Evolutionary conservation across 176 grass and related monocot genomes (phyloP).

Genomic region (Musa troglodytarum): DNA sequence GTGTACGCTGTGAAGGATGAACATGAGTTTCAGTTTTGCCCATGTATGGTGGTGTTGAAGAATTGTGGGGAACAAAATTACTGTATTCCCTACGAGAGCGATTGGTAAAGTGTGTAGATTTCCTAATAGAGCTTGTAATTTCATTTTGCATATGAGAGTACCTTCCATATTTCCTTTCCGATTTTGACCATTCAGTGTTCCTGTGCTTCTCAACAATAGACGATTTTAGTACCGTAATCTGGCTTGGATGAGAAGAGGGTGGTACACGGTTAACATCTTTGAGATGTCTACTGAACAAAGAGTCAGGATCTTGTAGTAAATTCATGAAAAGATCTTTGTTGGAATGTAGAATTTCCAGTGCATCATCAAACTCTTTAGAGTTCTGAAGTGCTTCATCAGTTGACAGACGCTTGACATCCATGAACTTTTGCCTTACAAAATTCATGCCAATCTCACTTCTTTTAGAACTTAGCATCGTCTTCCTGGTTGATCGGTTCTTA

Average conservation of each 20-base stretch:
- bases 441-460: slow-evolving; percentile 37
- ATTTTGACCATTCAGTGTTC: slow-evolving; percentile 15
- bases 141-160: slow-evolving; percentile 25
- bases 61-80: slow-evolving; percentile 49
- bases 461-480: slow-evolving; percentile 29
- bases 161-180: slow-evolving; percentile 25
- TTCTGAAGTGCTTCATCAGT: slow-evolving; percentile 52
- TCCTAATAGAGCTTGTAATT: slow-evolving; percentile 35
- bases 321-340: slow-evolving; percentile 78
- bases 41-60: slow-evolving; percentile 44
- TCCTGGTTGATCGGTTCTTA: slow-evolving; percentile 30
- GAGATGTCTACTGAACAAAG: slow-evolving; percentile 45
- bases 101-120: slow-evolving; percentile 25
- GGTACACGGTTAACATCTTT: slow-evolving; percentile 33
- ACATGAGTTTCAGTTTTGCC: slow-evolving; percentile 30
- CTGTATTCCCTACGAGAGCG: slow-evolving; percentile 34
- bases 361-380: slow-evolving; percentile 70
- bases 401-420: slow-evolving; percentile 64
- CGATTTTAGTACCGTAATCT: slow-evolving; percentile 84
- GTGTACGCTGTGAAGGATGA: slow-evolving; percentile 28
- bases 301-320: slow-evolving; percentile 61
- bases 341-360: slow-evolving; percentile 59
- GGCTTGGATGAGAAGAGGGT: slow-evolving; percentile 43
- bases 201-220: slow-evolving; percentile 36
- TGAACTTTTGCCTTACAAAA: slow-evolving; percentile 68